A percentile compares a stretch with the other conserved stretches of the same genome.
phyloP scores from a whole-genome alignment of 768 basidiomycete species.

The Pleurotus citrinopileatus region DNA sequence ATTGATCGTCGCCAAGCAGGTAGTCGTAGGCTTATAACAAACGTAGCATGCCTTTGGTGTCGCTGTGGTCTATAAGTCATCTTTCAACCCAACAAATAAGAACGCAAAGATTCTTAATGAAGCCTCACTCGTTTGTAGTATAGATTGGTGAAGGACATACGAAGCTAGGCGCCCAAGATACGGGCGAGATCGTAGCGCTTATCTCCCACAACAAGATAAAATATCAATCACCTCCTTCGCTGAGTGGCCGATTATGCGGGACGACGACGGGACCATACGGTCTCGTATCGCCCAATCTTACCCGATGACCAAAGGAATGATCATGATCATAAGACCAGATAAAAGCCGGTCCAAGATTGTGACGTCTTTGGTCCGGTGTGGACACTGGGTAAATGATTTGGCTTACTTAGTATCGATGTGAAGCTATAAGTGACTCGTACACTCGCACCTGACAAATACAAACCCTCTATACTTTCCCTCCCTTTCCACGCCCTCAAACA shows the following conservation, averaged over 20 bases:
- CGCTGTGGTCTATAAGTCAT: constrained; percentile 59
- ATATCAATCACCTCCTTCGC: too few relatives aligned
- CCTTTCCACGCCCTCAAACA: constrained; percentile 18
- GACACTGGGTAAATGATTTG: neutral
- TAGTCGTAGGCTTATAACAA: constrained; percentile 78
- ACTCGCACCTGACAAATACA: constrained; percentile 1
- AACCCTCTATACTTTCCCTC: constrained; percentile 20
- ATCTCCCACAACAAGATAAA: neutral
- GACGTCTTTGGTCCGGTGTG: neutral
- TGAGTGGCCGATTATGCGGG: too few relatives aligned
- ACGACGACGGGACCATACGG: neutral
- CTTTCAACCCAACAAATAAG: constrained; percentile 1
- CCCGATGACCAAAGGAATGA: constrained; percentile 6
- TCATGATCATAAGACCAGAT: constrained; percentile 10
- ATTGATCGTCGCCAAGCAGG: constrained; percentile 81
- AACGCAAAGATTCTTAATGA: neutral
- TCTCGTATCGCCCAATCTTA: neutral
- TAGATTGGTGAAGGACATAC: constrained; percentile 76
- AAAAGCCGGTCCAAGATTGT: constrained; percentile 1
- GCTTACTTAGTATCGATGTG: neutral
- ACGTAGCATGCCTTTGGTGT: constrained; percentile 77
- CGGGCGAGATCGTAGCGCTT: neutral
- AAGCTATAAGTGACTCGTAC: constrained; percentile 2
- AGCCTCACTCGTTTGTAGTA: constrained; percentile 85
- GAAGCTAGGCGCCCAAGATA: neutral